A percentile compares a stretch with the other conserved stretches of the same genome.
phyloP scores from a whole-genome alignment of 1,284 basidiomycete species.

The Violaceomyces palustris region DNA sequence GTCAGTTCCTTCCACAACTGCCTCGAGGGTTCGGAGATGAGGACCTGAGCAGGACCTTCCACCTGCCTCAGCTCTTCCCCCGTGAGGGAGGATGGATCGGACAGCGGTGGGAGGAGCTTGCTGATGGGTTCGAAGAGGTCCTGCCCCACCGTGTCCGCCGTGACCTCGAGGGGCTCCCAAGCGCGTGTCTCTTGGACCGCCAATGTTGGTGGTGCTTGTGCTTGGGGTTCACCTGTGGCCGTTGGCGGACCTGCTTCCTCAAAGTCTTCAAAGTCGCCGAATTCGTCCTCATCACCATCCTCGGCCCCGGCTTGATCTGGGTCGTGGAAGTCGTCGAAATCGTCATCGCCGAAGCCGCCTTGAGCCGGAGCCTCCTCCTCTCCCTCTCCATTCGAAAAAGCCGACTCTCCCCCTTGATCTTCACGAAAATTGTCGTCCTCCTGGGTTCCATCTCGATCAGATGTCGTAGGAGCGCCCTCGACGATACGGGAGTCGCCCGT shows the following conservation, averaged over 20 bases:
- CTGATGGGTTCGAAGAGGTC: no score
- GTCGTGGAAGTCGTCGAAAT: slow-evolving; percentile 28
- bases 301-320: slow-evolving; percentile 2
- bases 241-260: slow-evolving; percentile 3
- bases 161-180: slow-evolving; percentile 15
- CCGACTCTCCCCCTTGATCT: no score
- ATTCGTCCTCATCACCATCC: slow-evolving; percentile 12
- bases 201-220: slow-evolving; percentile 2
- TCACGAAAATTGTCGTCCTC: no score
- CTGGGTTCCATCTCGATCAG: no score
- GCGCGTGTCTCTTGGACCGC: background rate
- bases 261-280: slow-evolving; percentile 34
- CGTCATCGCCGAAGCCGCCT: no score
- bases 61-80: slow-evolving; percentile 28
- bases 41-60: slow-evolving; percentile 33
- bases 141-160: slow-evolving; percentile 7
- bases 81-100: no score
- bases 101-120: no score
- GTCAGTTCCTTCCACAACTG: slow-evolving; percentile 17
- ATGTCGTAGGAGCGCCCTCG: no score
- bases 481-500: no score
- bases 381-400: no score
- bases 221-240: background rate
- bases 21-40: slow-evolving; percentile 22
- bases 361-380: no score